Conservation (phyloP, 139 green algal species). For the Chlamydomonas schloesseri region DNA sequence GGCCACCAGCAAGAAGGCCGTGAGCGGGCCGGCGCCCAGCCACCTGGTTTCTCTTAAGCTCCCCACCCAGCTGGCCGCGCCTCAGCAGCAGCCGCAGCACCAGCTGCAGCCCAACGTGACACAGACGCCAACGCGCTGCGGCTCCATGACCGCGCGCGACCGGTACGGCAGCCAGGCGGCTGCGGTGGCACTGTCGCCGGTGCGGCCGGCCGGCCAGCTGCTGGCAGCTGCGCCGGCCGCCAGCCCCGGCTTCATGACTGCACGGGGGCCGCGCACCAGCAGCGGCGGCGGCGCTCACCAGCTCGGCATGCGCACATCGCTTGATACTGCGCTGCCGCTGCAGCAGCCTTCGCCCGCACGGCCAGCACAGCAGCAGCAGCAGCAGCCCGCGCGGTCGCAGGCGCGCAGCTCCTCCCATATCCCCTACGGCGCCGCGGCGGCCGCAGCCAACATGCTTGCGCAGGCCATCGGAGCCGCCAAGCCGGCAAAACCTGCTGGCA, state of each 20-base stretch:
- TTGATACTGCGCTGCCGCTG: neutral
- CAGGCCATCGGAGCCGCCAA: neutral
- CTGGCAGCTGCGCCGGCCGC: neutral
- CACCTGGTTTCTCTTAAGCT: neutral
- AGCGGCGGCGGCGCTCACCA: neutral
- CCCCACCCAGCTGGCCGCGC: neutral
- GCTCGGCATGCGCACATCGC: neutral
- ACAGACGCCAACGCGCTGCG: too few relatives aligned
- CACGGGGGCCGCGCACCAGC: neutral
- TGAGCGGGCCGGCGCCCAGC: neutral
- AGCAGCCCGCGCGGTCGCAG: too few relatives aligned
- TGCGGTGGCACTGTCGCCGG: too few relatives aligned
- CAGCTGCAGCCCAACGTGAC: too few relatives aligned
- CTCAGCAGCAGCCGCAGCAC: neutral
- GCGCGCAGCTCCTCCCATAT: too few relatives aligned
- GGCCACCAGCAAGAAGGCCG: neutral
- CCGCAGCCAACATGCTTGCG: neutral
- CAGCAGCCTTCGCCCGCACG: neutral
- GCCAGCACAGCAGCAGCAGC: too few relatives aligned
- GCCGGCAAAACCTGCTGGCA: neutral
- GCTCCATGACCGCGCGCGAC: too few relatives aligned
- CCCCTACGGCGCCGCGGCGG: too few relatives aligned
- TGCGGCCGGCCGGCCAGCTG: too few relatives aligned
- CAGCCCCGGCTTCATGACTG: neutral
- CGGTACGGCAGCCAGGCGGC: too few relatives aligned